Conservation (phyloP, 176 grass and related monocot genomes). For the Bonia amplexicaulis region DNA sequence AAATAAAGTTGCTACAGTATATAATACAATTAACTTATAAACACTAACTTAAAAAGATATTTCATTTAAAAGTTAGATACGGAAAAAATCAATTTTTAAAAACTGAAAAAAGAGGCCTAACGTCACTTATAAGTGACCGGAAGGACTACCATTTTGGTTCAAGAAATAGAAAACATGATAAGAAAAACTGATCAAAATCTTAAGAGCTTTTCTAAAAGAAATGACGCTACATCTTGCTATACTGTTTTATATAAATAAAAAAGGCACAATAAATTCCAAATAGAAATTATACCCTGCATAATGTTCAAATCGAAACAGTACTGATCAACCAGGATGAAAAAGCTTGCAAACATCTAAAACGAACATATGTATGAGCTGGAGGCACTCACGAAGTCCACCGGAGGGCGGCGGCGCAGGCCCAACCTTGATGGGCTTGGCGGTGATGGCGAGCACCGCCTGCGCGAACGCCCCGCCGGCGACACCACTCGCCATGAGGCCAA, state of each 20-base stretch:
- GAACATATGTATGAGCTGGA: not conserved
- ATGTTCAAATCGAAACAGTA: not conserved
- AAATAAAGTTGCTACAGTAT: no score
- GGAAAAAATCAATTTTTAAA: no score
- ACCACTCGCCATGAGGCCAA: slow-evolving; percentile 69
- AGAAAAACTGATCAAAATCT: not conserved
- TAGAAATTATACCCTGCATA: not conserved
- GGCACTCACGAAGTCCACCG: slow-evolving; percentile 81
- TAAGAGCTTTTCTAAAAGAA: not conserved
- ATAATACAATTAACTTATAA: no score
- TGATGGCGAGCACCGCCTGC: slow-evolving; percentile 45
- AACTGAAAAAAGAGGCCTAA: no score
- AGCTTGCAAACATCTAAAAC: not conserved
- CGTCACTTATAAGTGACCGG: no score
- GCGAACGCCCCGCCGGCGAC: slow-evolving; percentile 47
- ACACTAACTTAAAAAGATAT: no score
- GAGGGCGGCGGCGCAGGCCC: slow-evolving; percentile 51
- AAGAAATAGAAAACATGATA: not conserved
- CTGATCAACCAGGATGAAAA: not conserved
- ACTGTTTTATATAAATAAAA: not conserved
- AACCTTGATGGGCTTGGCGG: slow-evolving; percentile 43
- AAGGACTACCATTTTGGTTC: no score
- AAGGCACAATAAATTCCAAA: not conserved
- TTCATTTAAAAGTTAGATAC: no score
- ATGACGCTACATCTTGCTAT: not conserved